A percentile compares a stretch with the other conserved stretches of the same genome.
phyloP scores from a whole-genome alignment of 2,329 filamentous ascomycete genomes.

The Trichoderma endophyticum region DNA sequence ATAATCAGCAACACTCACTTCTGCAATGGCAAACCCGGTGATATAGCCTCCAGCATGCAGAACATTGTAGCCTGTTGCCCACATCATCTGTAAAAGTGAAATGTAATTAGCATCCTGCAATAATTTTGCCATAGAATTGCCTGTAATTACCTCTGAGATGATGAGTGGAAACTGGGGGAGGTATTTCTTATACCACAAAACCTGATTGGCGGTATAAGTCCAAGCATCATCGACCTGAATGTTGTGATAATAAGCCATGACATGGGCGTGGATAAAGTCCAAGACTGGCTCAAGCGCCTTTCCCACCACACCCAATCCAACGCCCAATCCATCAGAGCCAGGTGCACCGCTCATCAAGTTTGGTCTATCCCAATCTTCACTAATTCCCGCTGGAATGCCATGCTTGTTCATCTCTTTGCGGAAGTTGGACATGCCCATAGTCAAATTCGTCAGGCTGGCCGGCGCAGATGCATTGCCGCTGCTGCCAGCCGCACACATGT shows the following conservation, averaged over 20 bases:
- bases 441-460: neutral
- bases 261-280: constrained; percentile 21
- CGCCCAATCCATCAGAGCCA: neutral
- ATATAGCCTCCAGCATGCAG: constrained; percentile 3
- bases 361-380: constrained; percentile 23
- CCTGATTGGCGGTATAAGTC: constrained; percentile 19
- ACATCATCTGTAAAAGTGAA: constrained; percentile 19
- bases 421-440: constrained; percentile 14
- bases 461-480: constrained; percentile 13
- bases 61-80: constrained; percentile 20
- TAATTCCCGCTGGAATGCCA: constrained; percentile 21
- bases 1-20: constrained; percentile 20
- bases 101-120: constrained; percentile 6
- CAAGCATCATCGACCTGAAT: constrained; percentile 9
- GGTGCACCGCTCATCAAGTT: constrained; percentile 17
- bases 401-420: constrained; percentile 13
- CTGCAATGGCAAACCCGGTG: neutral
- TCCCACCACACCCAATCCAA: constrained; percentile 12
- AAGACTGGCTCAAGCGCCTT: constrained; percentile 18
- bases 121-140: neutral
- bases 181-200: constrained; percentile 16
- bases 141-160: neutral
- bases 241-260: constrained; percentile 22
- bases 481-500: constrained; percentile 18
- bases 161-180: neutral